These are phyloP conservation scores for Dendrobium nobile DNA, from an alignment of 106 monocot species.

Conservation along the genomic window DNA sequence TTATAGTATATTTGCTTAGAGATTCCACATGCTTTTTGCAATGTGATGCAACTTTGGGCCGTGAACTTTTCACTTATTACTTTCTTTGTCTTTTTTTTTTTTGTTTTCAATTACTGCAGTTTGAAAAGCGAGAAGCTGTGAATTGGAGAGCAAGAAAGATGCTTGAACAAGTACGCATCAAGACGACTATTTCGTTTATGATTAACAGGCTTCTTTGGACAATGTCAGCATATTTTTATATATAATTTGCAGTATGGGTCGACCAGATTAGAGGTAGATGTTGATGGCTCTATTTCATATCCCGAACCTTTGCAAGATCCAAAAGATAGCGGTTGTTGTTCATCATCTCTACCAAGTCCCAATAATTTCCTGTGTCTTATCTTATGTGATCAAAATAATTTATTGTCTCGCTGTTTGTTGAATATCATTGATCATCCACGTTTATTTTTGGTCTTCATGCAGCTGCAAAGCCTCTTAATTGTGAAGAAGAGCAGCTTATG, in stretches of 20 bases:
- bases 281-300: slow-evolving; percentile 73
- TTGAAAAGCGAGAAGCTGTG: slow-evolving; percentile 43
- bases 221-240: not conserved
- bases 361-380: not conserved
- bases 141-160: slow-evolving; percentile 60
- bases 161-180: slow-evolving; percentile 55
- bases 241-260: slow-evolving; percentile 52
- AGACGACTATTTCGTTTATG: not conserved
- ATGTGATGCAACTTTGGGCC: too few relatives aligned
- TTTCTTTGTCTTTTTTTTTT: not conserved
- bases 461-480: slow-evolving; percentile 74
- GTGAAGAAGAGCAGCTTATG: slow-evolving; percentile 81
- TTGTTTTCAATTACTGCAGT: slow-evolving; percentile 22
- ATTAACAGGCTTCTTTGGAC: not conserved
- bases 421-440: not conserved
- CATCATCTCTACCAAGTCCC: not conserved
- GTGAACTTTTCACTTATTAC: not conserved
- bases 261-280: slow-evolving; percentile 67
- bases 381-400: not conserved
- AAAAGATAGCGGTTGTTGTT: slow-evolving; percentile 43
- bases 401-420: not conserved
- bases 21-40: not conserved
- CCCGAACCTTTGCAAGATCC: slow-evolving; percentile 48
- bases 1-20: too few relatives aligned
- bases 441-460: slow-evolving; percentile 1